A percentile compares a stretch with the other conserved stretches of the same genome.
These are phyloP conservation scores for Clathrospora elynae DNA, from an alignment of 2,329 filamentous ascomycete species.

Conservation along the genomic window DNA sequence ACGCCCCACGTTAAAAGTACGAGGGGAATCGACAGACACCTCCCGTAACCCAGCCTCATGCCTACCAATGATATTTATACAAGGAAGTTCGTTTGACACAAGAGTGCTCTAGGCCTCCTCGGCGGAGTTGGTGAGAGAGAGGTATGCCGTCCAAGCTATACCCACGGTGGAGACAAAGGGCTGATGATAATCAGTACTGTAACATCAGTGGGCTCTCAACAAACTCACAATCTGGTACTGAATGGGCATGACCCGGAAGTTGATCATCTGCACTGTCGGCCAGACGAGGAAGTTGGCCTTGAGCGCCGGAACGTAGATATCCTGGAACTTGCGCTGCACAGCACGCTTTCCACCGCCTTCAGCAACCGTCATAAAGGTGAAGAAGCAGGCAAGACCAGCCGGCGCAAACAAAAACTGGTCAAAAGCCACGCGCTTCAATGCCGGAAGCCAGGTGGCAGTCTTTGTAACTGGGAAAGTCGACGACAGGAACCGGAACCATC, in stretches of 20 bases:
- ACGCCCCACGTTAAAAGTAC: slow-evolving; percentile 25
- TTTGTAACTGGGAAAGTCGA: slow-evolving; percentile 84
- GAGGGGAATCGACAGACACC: slow-evolving; percentile 17
- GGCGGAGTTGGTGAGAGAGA: slow-evolving; percentile 86
- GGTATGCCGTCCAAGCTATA: slow-evolving; percentile 97
- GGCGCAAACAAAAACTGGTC: slow-evolving; percentile 95
- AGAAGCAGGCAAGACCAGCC: slow-evolving; percentile 84
- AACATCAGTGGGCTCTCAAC: not conserved
- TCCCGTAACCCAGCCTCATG: slow-evolving; percentile 21
- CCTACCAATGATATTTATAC: slow-evolving; percentile 18
- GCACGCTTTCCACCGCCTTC: slow-evolving; percentile 87
- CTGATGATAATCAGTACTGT: slow-evolving; percentile 54
- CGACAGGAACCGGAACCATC: slow-evolving; percentile 90
- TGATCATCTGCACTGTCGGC: slow-evolving; percentile 94
- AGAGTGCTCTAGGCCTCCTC: slow-evolving; percentile 62
- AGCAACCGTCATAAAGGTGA: slow-evolving; percentile 93
- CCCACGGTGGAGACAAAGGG: slow-evolving; percentile 94
- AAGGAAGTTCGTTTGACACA: slow-evolving; percentile 20
- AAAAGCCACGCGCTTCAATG: slow-evolving; percentile 86
- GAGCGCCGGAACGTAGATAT: slow-evolving; percentile 90
- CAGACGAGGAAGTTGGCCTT: slow-evolving; percentile 96
- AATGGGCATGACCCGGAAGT: slow-evolving; percentile 93
- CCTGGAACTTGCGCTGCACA: slow-evolving; percentile 81
- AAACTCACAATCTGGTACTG: slow-evolving; percentile 90
- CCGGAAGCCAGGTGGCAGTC: slow-evolving; percentile 69